Percentiles rank a stretch among this genome's conserved stretches.
Evolutionary conservation across 2,329 filamentous ascomycete species (phyloP).

Genomic region (Neocucurbitaria cava): DNA sequence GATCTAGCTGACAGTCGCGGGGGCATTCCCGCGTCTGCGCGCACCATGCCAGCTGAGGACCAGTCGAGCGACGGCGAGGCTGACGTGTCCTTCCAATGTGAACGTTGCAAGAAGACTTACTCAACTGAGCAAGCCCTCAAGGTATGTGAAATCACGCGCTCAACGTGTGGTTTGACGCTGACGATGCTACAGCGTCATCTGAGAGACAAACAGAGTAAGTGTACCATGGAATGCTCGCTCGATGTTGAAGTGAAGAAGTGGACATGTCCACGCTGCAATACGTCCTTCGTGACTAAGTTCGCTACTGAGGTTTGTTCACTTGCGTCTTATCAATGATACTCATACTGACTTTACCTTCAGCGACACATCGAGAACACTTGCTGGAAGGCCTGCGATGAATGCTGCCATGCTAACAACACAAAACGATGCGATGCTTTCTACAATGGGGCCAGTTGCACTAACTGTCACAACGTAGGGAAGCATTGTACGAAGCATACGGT

Average conservation of each 20-base stretch:
- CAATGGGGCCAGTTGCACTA: slow-evolving; percentile 6
- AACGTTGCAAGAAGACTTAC: slow-evolving; percentile 10
- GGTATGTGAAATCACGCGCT: slow-evolving; percentile 3
- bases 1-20: background rate
- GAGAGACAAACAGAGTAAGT: slow-evolving; percentile 1
- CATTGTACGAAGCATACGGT: slow-evolving; percentile 14
- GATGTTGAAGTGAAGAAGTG: background rate
- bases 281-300: slow-evolving; percentile 3
- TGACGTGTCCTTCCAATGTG: background rate
- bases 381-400: slow-evolving; percentile 27
- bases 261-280: slow-evolving; percentile 12
- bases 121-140: background rate
- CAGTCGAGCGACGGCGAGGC: background rate
- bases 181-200: slow-evolving; percentile 5
- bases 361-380: slow-evolving; percentile 6
- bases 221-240: background rate
- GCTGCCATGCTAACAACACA: slow-evolving; percentile 2
- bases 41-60: background rate
- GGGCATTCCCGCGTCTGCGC: background rate
- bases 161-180: background rate
- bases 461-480: slow-evolving; percentile 6
- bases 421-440: slow-evolving; percentile 12
- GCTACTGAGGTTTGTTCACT: slow-evolving; percentile 1
- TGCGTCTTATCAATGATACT: background rate
- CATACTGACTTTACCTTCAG: slow-evolving; percentile 5